Percentiles rank a stretch among this genome's conserved stretches.
phyloP scores from a whole-genome alignment of 768 basidiomycete genomes.

The Tricholoma furcatifolium region DNA sequence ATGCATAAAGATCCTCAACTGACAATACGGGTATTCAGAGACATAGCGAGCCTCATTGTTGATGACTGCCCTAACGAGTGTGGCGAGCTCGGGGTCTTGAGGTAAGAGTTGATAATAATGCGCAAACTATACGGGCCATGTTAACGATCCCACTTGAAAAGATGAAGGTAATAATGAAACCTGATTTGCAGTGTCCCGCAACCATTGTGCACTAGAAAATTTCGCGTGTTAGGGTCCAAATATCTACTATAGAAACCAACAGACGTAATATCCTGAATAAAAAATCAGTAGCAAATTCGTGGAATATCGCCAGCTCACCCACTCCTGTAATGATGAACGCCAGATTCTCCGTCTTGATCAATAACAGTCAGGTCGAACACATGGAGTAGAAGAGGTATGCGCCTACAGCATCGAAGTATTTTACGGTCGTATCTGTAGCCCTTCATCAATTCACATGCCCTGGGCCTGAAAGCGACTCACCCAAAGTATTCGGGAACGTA shows the following conservation, averaged over 20 bases:
- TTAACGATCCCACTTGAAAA: constrained; percentile 3
- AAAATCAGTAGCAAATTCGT: constrained; percentile 2
- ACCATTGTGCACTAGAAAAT: constrained; percentile 68
- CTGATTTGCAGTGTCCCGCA: constrained; percentile 81
- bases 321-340: constrained; percentile 84
- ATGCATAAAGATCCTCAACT: constrained; percentile 18
- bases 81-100: constrained; percentile 55
- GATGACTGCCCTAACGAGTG: constrained; percentile 76
- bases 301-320: constrained; percentile 19
- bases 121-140: constrained; percentile 49
- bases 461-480: constrained; percentile 31
- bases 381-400: not conserved
- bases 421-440: constrained; percentile 69
- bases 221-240: constrained; percentile 1
- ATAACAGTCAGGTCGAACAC: not conserved
- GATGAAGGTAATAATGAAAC: constrained; percentile 28
- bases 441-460: not conserved
- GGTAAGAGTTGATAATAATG: constrained; percentile 63
- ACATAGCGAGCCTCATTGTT: constrained; percentile 79
- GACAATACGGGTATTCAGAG: constrained; percentile 71
- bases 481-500: constrained; percentile 80
- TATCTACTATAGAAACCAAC: constrained; percentile 20
- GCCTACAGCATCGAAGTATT: constrained; percentile 62
- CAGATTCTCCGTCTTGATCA: constrained; percentile 58
- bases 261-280: constrained; percentile 67